These are phyloP conservation scores for Trametes elegans DNA, from an alignment of 768 basidiomycete genomes.

Conservation along the genomic window DNA sequence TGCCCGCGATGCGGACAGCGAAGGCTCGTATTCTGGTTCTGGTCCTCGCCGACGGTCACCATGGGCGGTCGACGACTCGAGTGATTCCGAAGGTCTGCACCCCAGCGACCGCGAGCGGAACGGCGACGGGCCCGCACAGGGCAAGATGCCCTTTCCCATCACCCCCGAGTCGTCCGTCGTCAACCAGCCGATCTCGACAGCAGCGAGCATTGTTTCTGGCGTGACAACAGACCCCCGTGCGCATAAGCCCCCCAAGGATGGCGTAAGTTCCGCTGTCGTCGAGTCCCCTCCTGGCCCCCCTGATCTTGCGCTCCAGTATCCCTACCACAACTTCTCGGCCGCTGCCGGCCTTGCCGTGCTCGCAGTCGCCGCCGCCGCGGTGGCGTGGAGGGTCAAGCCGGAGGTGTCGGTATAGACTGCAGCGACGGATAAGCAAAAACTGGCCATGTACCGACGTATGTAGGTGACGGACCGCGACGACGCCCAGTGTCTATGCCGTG, in stretches of 20 bases:
- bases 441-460: slow-evolving; percentile 10
- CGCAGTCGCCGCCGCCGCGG: slow-evolving; percentile 67
- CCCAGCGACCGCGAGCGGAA: slow-evolving; percentile 15
- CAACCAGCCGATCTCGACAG: slow-evolving; percentile 26
- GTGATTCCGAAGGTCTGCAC: slow-evolving; percentile 24
- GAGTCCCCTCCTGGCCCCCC: background rate
- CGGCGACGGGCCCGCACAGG: slow-evolving; percentile 12
- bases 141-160: slow-evolving; percentile 26
- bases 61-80: slow-evolving; percentile 29
- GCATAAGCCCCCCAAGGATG: slow-evolving; percentile 22
- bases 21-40: slow-evolving; percentile 6
- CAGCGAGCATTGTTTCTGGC: slow-evolving; percentile 11
- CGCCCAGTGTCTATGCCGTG: background rate
- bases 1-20: slow-evolving; percentile 5
- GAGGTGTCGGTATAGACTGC: slow-evolving; percentile 27
- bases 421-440: slow-evolving; percentile 9
- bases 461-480: slow-evolving; percentile 9
- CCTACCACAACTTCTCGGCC: slow-evolving; percentile 37
- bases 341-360: slow-evolving; percentile 65
- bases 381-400: slow-evolving; percentile 67
- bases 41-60: slow-evolving; percentile 24
- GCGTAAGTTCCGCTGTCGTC: slow-evolving; percentile 19
- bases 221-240: slow-evolving; percentile 24
- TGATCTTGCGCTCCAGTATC: slow-evolving; percentile 27
- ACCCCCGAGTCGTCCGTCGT: slow-evolving; percentile 31